Conservation (phyloP, 352 stramenopile genomes). For the Pythium aristosporum region DNA sequence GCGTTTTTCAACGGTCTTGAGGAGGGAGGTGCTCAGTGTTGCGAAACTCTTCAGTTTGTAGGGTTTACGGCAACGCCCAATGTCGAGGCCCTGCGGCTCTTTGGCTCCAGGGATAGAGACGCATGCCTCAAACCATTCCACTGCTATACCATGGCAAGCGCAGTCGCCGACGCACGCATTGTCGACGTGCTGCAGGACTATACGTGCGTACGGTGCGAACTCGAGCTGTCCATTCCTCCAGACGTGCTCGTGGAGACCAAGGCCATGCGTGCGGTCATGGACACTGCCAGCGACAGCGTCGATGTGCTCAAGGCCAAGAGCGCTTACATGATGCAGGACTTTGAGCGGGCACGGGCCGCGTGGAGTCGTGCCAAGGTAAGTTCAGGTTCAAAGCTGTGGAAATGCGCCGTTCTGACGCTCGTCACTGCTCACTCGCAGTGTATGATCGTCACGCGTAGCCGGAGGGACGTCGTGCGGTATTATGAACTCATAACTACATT, state of each 20-base stretch:
- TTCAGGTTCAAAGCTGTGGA: background rate
- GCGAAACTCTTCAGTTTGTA: slow-evolving; percentile 49
- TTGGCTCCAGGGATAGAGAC: slow-evolving; percentile 34
- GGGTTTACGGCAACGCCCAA: slow-evolving; percentile 83
- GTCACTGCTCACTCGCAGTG: slow-evolving; percentile 34
- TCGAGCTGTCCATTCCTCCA: slow-evolving; percentile 57
- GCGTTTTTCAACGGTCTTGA: background rate
- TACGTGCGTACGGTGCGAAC: slow-evolving; percentile 44
- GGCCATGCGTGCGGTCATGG: slow-evolving; percentile 45
- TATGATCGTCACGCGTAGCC: slow-evolving; percentile 79
- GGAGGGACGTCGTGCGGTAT: slow-evolving; percentile 79
- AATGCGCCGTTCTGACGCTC: background rate
- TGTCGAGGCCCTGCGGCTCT: slow-evolving; percentile 60
- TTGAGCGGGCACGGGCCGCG: slow-evolving; percentile 30
- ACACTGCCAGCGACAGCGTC: slow-evolving; percentile 59
- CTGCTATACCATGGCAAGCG: slow-evolving; percentile 67
- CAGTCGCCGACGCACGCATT: slow-evolving; percentile 51
- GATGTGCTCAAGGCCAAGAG: slow-evolving; percentile 69
- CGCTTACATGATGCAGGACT: slow-evolving; percentile 75
- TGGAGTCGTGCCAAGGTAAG: slow-evolving; percentile 37
- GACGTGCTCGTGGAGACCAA: slow-evolving; percentile 33
- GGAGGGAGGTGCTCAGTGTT: background rate
- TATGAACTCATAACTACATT: slow-evolving; percentile 62
- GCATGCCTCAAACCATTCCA: slow-evolving; percentile 49
- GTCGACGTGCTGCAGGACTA: slow-evolving; percentile 73